Conservation (phyloP, 2,329 filamentous ascomycete genomes). For the Aureobasidium sp. region DNA sequence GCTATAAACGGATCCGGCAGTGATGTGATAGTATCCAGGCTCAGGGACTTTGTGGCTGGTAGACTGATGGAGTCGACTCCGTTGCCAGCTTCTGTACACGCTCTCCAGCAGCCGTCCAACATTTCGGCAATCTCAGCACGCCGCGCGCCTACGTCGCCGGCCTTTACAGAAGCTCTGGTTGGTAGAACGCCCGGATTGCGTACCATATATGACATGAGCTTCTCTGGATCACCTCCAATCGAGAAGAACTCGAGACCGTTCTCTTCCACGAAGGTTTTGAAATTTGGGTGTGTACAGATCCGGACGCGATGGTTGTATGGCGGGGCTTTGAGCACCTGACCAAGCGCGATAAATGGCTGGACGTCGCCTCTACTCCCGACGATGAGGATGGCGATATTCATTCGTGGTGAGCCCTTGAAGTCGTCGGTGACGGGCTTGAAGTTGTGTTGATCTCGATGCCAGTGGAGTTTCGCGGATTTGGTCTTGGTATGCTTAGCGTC, state of each 20-base stretch:
- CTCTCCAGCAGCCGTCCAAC: constrained; percentile 74
- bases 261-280: constrained; percentile 41
- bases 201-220: constrained; percentile 71
- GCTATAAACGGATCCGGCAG: constrained; percentile 55
- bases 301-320: constrained; percentile 41
- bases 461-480: too few species aligned
- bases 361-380: constrained; percentile 43
- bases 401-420: constrained; percentile 17
- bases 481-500: too few species aligned
- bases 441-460: not conserved
- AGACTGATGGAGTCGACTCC: not conserved
- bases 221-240: constrained; percentile 44
- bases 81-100: constrained; percentile 41
- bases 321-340: constrained; percentile 38
- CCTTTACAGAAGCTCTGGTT: constrained; percentile 65
- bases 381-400: constrained; percentile 38
- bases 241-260: constrained; percentile 45
- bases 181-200: constrained; percentile 83
- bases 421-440: not conserved
- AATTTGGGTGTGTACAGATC: constrained; percentile 41
- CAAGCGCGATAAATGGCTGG: constrained; percentile 42
- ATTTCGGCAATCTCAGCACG: constrained; percentile 70
- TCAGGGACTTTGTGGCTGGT: not conserved
- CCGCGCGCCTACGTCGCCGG: constrained; percentile 67
- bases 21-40: constrained; percentile 32